Conservation (phyloP, 768 basidiomycete genomes). For the Podaxis sp. region DNA sequence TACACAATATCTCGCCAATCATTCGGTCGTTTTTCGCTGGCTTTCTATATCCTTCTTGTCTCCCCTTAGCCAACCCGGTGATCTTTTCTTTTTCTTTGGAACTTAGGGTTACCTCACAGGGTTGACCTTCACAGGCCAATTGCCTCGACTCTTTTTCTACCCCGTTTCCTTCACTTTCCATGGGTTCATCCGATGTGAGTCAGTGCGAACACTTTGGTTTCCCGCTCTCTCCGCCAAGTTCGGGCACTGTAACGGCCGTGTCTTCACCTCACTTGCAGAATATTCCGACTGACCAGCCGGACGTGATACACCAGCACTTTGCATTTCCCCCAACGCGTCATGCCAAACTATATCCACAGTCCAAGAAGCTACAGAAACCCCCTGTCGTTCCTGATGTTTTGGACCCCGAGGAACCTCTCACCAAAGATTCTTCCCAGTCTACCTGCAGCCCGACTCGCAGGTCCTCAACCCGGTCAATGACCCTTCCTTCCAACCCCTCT, state of each 20-base stretch:
- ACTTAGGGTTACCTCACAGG: neutral
- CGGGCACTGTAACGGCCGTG: slow-evolving; percentile 33
- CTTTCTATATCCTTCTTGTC: neutral
- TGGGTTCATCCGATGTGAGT: slow-evolving; percentile 21
- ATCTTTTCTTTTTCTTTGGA: neutral
- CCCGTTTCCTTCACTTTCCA: slow-evolving; percentile 6
- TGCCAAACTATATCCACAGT: neutral
- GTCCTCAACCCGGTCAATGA: slow-evolving; percentile 32
- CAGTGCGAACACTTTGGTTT: slow-evolving; percentile 30
- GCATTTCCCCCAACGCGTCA: neutral
- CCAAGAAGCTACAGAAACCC: slow-evolving; percentile 10
- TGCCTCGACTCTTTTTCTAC: neutral
- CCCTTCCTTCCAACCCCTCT: slow-evolving; percentile 27
- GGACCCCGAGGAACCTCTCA: neutral
- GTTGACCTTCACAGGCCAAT: neutral
- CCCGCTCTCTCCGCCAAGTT: slow-evolving; percentile 44
- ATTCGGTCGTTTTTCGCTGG: neutral
- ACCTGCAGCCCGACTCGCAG: slow-evolving; percentile 24
- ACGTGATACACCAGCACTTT: slow-evolving; percentile 18
- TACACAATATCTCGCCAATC: neutral
- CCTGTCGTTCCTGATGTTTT: slow-evolving; percentile 9
- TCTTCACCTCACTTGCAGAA: slow-evolving; percentile 32
- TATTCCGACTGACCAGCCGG: slow-evolving; percentile 21
- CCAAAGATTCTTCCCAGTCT: slow-evolving; percentile 3
- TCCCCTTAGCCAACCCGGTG: neutral